Evolutionary conservation across 2,329 filamentous ascomycete species (phyloP).

Genomic region (Claviceps paspali): DNA sequence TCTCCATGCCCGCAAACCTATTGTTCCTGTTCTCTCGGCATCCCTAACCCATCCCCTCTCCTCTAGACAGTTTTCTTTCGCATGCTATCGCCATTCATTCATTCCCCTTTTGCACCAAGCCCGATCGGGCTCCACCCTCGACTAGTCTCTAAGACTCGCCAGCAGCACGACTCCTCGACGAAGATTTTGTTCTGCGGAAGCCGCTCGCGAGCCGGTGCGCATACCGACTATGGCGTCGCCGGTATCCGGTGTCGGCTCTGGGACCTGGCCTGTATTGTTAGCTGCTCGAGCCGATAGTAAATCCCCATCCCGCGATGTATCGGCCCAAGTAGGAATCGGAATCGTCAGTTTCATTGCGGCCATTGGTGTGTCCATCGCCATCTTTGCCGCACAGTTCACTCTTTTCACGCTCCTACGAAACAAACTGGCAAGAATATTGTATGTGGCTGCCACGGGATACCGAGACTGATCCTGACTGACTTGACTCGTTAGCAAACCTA

Average conservation of each 20-base stretch:
- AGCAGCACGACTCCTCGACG: background rate
- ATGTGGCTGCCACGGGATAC: conserved; percentile 15
- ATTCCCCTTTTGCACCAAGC: background rate
- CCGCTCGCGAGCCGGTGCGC: background rate
- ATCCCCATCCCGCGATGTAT: conserved; percentile 11
- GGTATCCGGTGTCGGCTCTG: background rate
- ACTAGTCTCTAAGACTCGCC: background rate
- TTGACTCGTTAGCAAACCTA: conserved; percentile 45
- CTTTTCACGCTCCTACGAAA: conserved; percentile 66
- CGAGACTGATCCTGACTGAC: background rate
- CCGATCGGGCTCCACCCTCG: background rate
- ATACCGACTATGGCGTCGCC: conserved; percentile 1
- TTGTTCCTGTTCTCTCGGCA: background rate
- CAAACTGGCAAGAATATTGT: conserved; percentile 74
- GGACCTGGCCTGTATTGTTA: background rate
- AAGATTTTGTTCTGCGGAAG: background rate
- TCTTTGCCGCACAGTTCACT: conserved; percentile 49
- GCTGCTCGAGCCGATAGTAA: conserved; percentile 3
- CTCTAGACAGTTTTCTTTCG: too few relatives aligned
- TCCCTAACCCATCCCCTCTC: background rate
- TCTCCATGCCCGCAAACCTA: background rate
- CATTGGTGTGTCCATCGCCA: conserved; percentile 41
- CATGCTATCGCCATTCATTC: background rate
- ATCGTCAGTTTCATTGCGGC: conserved; percentile 44
- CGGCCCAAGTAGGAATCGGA: conserved; percentile 28